Conservation (phyloP, 176 grass and related monocot genomes). For the Puccinellia tenuiflora region DNA sequence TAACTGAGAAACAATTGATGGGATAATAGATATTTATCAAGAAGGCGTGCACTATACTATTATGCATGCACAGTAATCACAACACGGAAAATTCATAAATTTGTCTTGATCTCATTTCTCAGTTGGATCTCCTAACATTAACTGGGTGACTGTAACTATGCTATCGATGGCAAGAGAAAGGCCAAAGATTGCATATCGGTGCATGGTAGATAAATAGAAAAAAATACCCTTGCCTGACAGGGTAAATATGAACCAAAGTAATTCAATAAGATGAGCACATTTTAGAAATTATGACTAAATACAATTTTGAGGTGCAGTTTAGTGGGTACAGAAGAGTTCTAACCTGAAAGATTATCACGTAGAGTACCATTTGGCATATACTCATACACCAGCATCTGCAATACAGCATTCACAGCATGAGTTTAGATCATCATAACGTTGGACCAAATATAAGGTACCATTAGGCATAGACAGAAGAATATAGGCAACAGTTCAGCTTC, state of each 20-base stretch:
- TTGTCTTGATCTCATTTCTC: not conserved
- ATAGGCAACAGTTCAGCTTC: not conserved
- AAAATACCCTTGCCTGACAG: not conserved
- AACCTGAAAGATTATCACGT: constrained; percentile 67
- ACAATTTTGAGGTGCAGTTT: constrained; percentile 2
- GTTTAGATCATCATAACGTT: constrained; percentile 2
- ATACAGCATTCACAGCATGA: constrained; percentile 23
- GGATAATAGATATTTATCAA: not conserved
- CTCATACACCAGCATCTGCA: constrained; percentile 84
- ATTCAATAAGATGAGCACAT: not conserved
- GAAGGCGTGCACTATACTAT: not conserved
- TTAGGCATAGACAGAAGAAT: not conserved
- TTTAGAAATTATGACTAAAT: not conserved
- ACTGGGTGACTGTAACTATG: not conserved
- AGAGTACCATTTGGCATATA: constrained; percentile 76
- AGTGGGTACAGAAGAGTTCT: constrained; percentile 18
- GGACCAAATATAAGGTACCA: not conserved
- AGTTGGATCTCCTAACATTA: not conserved
- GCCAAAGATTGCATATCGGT: not conserved
- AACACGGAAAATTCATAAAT: not conserved
- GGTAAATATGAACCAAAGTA: not conserved
- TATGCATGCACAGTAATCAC: not conserved
- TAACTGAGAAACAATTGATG: not conserved
- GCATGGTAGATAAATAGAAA: not conserved
- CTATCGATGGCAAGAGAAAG: not conserved